Base-by-base conservation (phyloP, 2,329 filamentous ascomycete genomes). In the Scopulariopsis brevicaulis region DNA sequence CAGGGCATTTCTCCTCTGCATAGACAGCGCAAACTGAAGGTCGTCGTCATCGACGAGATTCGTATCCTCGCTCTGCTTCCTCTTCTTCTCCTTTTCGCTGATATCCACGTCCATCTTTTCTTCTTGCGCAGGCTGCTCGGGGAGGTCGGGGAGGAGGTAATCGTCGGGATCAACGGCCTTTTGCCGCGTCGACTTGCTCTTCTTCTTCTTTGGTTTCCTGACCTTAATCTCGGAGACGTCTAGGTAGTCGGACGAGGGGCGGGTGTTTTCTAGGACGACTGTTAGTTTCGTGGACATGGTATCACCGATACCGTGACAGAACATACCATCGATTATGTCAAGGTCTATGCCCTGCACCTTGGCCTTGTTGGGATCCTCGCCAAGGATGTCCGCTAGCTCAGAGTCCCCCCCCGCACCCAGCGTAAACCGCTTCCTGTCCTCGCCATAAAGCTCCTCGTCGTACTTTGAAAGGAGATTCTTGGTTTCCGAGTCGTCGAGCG, bases 131-230 rank as follows among this genome's bases (percentile, higher is more conserved):
- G 58, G 43, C 11, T 43, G 28, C 12, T 55, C 66, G 10, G 68
- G 65, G 24, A 70, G 62, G 1, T 55, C 66, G 7, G 68, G 65
- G 24, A 70, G 62, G 1, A 77, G 75, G 59, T 84, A 77, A 55
- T 83, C 82, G 58, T 86, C 83, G 34, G 85, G 82, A 50, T 85
- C 82, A n/a, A 78, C 73, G 1, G 79, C 79, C 63, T 86, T 87
- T 67, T 88, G 83, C 55, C 89, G 80, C 1, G 87, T 89, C 25
- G 82, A 79, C 70, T 91, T 93, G 35, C 83, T 80, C 73, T 93
- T 94, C 75, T 93, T 95, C 74, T 96, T 96, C 73, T 96, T 96
- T 0, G 90, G 86, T 70, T 96, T 99, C 74, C 91, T 95, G 62
- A 97, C 81, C 71, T 96, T 99, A 66, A 96, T 82, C 64, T 94